phyloP scores from a whole-genome alignment of 1,139 yeast species.

The Hanseniaspora gamundiae region DNA sequence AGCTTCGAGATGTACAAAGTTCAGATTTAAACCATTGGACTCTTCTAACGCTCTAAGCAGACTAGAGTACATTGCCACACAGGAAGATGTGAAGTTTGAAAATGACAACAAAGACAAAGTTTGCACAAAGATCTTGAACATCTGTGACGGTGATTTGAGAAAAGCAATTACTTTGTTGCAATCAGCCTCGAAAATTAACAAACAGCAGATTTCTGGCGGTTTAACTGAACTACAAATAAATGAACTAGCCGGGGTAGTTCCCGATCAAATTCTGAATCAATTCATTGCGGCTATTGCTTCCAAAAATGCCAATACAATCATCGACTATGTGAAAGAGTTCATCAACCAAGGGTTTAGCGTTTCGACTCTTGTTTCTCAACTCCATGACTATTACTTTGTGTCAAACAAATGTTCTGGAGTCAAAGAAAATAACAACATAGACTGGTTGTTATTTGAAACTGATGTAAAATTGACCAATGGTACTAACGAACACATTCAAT shows the following conservation, averaged over 20 bases:
- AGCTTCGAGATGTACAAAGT: slow-evolving; percentile 92
- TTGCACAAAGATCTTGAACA: slow-evolving; percentile 47
- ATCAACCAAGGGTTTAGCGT: slow-evolving; percentile 81
- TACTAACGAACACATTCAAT: slow-evolving; percentile 79
- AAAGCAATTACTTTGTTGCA: slow-evolving; percentile 86
- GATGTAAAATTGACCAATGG: slow-evolving; percentile 75
- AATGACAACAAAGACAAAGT: slow-evolving; percentile 30
- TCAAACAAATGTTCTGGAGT: slow-evolving; percentile 1
- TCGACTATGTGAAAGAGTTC: slow-evolving; percentile 39
- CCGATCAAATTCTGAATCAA: slow-evolving; percentile 36
- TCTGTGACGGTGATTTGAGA: slow-evolving; percentile 83
- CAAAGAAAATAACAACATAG: slow-evolving; percentile 43
- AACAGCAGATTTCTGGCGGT: slow-evolving; percentile 7
- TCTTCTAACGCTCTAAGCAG: slow-evolving; percentile 57
- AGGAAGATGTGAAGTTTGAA: slow-evolving; percentile 36
- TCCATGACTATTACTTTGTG: slow-evolving; percentile 58
- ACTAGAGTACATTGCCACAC: slow-evolving; percentile 42
- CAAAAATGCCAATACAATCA: slow-evolving; percentile 32
- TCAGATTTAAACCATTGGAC: slow-evolving; percentile 74
- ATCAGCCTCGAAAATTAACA: slow-evolving; percentile 57
- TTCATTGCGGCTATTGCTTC: slow-evolving; percentile 30
- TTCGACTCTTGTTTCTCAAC: slow-evolving; percentile 61
- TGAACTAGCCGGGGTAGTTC: slow-evolving; percentile 83
- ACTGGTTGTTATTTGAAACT: slow-evolving; percentile 56
- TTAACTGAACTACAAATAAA: slow-evolving; percentile 30